Base-by-base conservation (phyloP, 257 asterid species). In the Solanum piurae region DNA sequence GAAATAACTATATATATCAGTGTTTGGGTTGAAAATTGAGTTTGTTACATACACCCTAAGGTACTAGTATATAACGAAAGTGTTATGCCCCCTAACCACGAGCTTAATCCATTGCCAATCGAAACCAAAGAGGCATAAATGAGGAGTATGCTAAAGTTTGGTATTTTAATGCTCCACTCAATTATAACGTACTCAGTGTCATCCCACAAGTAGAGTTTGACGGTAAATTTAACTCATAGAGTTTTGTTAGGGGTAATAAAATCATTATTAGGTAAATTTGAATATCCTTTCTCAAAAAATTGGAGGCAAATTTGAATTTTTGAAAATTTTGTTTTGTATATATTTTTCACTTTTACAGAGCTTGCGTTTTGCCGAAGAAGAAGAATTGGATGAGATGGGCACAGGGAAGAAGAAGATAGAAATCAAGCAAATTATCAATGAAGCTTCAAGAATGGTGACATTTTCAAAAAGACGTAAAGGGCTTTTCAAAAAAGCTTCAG, bases 361-460 rank as follows among this genome's bases (percentile, higher is more conserved):
- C 10, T 38, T 38, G 42, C 9, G 42, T 38, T 38, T 38, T 38
- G 42, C 42, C 40, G 40, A 37, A 42, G 12, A 73, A 23, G 21
- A 85, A 49, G 12, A 69, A 42, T 14, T 14, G 62, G 23, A 46
- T 12, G 21, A 23, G 14, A 52, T 73, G 49, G 85, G 85, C 4
- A 86, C 88, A 12, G 74, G 84, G 38, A 86, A 73, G 74, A 86
- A 86, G 84, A 73, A 73, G 73, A 86, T 86, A 29, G 74, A 86
- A 25, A 86, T 73, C 37, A 86, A 86, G 84, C 60, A 74, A 46
- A 86, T 71, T 7, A 20, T 36, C 52, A 86, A 86, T 36, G 55
- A 52, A 38, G 37, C 55, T 34, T 31, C 88, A 34, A 73, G 88
- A 52, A 74, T 86, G 88, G 88, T 73, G 12, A 73, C 88, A 8